Base-by-base conservation (phyloP, 306 rosid genomes). In the Lathyrus aphaca region DNA sequence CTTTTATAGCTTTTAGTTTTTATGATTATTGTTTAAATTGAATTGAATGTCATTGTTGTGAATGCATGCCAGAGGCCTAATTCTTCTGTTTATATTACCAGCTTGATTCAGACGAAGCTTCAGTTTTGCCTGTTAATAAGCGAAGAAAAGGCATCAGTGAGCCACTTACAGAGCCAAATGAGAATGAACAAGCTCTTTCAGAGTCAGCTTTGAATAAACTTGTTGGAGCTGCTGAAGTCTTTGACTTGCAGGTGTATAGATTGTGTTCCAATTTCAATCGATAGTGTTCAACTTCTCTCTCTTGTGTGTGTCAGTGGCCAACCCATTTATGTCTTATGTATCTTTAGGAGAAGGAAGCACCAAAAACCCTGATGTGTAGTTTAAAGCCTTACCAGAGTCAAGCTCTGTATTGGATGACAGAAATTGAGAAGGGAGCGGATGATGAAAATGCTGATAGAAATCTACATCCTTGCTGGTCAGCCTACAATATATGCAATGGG, bases 401-500 rank as follows among this genome's bases (percentile, higher is more conserved):
- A 80, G 97, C 97, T 15, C 82, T 92, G 16, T 72, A 69, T 67
- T 92, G 97, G 97, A 89, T 92, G 97, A 69, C 89, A 12, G 87
- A 87, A 70, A 68, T 92, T 4, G 97, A 92, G 79, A 82, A 84
- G 58, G 96, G 92, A 61, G 72, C 66, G 38, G 81, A 84, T 64
- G 81, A 58, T 32, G 90, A 83, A 63, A 80, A 71, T 65, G 92
- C 87, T 27, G 81, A 66, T 69, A 73, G 40, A 40, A 92, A 83
- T 64, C 84, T 89, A 25, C 96, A 92, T 80, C 97, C 96, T 56
- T 92, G 95, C 82, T 92, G 97, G 97, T 80, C 94, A 58, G 89
- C 89, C 56, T 89, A 89, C 81, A 79, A 75, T 25, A 73, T 92
- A 55, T 75, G 88, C 58, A 87, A 89, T 54, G 84, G 84, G 97